Conservation (phyloP, 75 land plant genomes). For the Pinus tabuliformis region DNA sequence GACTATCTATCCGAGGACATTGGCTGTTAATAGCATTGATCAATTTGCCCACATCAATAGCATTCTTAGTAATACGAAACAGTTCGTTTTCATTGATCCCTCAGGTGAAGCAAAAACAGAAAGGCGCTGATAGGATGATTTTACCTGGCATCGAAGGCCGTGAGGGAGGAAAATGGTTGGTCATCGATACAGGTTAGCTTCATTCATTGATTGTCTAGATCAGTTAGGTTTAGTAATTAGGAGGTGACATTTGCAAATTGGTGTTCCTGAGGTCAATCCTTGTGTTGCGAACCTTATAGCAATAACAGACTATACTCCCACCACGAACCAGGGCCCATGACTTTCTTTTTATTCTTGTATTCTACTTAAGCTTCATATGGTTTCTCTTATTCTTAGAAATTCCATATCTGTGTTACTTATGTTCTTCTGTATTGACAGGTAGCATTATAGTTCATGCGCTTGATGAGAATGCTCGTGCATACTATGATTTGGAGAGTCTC, state of each 20-base stretch:
- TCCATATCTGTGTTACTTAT: background rate
- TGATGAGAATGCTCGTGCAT: slow-evolving; percentile 81
- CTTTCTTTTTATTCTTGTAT: background rate
- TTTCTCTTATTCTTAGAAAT: background rate
- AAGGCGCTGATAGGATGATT: slow-evolving; percentile 41
- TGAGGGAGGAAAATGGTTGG: slow-evolving; percentile 85
- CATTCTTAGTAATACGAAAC: background rate
- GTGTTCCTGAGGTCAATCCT: background rate
- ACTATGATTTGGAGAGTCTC: slow-evolving; percentile 77
- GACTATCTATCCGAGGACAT: too few species aligned
- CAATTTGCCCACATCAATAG: background rate
- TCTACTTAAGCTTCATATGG: background rate
- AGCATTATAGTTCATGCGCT: slow-evolving; percentile 76
- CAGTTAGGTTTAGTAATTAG: background rate
- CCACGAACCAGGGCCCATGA: background rate
- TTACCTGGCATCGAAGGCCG: slow-evolving; percentile 85
- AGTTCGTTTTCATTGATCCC: slow-evolving; percentile 6
- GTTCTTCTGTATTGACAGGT: slow-evolving; percentile 40
- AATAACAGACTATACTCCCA: background rate
- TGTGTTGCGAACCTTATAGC: background rate
- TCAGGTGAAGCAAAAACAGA: slow-evolving; percentile 67
- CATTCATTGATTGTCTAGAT: background rate
- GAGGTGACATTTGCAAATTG: background rate
- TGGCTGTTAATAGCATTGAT: background rate
- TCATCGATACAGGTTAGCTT: slow-evolving; percentile 77